Conservation (phyloP, 148 eudicot species). For the Salicornia ramosissima region DNA sequence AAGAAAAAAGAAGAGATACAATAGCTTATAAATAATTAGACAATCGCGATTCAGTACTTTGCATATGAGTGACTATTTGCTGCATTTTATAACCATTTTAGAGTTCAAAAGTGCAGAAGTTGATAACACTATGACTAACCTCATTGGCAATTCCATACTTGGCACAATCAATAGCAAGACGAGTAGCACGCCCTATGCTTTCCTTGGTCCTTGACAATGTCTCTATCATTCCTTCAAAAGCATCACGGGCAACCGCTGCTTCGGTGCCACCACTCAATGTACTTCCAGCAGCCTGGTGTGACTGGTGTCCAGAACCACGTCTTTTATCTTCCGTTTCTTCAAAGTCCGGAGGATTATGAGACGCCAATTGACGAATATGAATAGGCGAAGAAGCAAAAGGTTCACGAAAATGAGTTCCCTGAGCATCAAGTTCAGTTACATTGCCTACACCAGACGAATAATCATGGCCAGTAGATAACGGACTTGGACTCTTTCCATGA, state of each 20-base stretch:
- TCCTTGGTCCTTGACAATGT: constrained; percentile 96
- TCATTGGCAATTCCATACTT: constrained; percentile 92
- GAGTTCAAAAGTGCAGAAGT: neutral
- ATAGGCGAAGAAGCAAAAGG: constrained; percentile 46
- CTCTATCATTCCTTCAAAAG: constrained; percentile 99
- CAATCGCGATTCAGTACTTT: neutral
- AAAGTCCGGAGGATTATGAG: constrained; percentile 34
- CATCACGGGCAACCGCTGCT: constrained; percentile 98
- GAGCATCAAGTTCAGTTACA: constrained; percentile 34
- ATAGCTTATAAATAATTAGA: neutral
- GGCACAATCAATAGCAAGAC: constrained; percentile 98
- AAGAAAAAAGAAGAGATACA: neutral
- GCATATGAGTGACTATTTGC: neutral
- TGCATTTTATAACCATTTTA: neutral
- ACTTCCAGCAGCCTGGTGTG: constrained; percentile 44
- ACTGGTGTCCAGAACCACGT: constrained; percentile 44
- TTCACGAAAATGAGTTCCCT: constrained; percentile 31
- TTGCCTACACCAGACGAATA: constrained; percentile 33
- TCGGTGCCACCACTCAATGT: constrained; percentile 89
- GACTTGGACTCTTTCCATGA: constrained; percentile 44
- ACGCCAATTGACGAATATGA: constrained; percentile 27
- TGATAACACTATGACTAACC: constrained; percentile 36
- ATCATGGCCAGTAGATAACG: constrained; percentile 36
- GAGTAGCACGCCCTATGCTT: constrained; percentile 98
- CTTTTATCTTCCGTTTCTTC: constrained; percentile 65